Conservation (phyloP, 441 rosid genomes). For the Gossypium aridum region DNA sequence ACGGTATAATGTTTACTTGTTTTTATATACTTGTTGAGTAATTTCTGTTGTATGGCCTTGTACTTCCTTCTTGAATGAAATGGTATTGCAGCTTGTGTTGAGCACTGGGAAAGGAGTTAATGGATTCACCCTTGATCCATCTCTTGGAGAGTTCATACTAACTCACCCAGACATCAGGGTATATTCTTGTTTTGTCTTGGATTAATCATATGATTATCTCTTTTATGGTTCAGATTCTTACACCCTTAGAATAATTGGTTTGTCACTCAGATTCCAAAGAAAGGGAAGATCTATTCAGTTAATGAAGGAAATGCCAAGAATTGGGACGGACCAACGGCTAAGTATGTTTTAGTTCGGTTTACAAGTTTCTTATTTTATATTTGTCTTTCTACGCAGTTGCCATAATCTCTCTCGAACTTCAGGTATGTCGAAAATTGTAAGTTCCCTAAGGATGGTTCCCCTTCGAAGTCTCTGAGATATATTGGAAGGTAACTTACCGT, state of each 20-base stretch:
- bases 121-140: conserved; percentile 94
- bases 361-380: neutral
- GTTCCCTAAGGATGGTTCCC: conserved; percentile 80
- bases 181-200: neutral
- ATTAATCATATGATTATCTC: neutral
- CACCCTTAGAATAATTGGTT: neutral
- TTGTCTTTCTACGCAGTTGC: neutral
- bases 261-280: conserved; percentile 61
- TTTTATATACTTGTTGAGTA: neutral
- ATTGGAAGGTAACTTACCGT: conserved; percentile 66
- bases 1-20: conserved; percentile 44
- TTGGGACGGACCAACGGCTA: conserved; percentile 93
- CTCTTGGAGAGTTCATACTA: conserved; percentile 93
- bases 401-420: conserved; percentile 1
- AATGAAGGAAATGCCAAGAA: conserved; percentile 97
- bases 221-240: neutral
- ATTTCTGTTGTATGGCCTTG: conserved; percentile 4
- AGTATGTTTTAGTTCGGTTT: conserved; percentile 39
- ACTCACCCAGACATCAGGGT: conserved; percentile 96
- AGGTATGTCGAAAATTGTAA: conserved; percentile 92
- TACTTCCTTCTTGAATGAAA: neutral
- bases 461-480: conserved; percentile 85
- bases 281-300: conserved; percentile 90
- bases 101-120: conserved; percentile 88
- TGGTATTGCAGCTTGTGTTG: conserved; percentile 69